These are phyloP conservation scores for Syncephalis plumigaleata DNA, from an alignment of 371 early-diverging fungal genomes.

Conservation along the genomic window DNA sequence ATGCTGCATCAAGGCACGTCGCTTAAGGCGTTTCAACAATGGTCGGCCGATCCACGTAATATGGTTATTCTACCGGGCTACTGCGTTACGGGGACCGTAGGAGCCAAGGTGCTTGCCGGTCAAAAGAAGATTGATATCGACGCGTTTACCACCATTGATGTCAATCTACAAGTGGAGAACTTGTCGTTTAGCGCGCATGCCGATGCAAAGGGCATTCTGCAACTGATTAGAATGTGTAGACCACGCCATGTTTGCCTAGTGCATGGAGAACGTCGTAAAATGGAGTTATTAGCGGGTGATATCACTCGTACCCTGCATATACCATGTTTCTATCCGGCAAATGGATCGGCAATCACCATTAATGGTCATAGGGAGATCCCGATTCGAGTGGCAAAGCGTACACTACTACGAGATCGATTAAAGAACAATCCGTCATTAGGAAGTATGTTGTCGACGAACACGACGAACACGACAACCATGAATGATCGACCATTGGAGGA, in stretches of 20 bases:
- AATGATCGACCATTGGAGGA: too few relatives aligned
- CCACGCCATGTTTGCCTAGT: conserved; percentile 96
- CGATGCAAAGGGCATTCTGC: conserved; percentile 97
- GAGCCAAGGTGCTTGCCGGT: conserved; percentile 87
- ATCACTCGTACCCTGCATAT: conserved; percentile 72
- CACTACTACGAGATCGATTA: too few relatives aligned
- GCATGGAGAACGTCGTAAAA: conserved; percentile 90
- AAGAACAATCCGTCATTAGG: too few relatives aligned
- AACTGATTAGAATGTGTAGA: conserved; percentile 81
- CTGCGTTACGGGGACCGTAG: conserved; percentile 90
- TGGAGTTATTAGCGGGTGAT: conserved; percentile 71
- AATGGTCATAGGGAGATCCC: conserved; percentile 8
- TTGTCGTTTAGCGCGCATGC: conserved; percentile 98
- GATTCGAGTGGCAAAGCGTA: too few relatives aligned
- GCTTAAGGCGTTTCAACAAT: conserved; percentile 70
- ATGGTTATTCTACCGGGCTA: conserved; percentile 89
- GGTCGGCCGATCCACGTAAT: conserved; percentile 79
- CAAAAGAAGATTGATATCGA: conserved; percentile 71
- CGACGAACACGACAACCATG: too few relatives aligned
- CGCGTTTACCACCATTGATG: conserved; percentile 48
- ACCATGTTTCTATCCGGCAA: conserved; percentile 78
- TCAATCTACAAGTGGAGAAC: conserved; percentile 87
- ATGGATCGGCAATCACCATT: conserved; percentile 55
- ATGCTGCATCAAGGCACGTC: conserved; percentile 80
- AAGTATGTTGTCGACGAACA: too few relatives aligned